Base-by-base conservation (phyloP, 192 early-diverging fungal genomes). In the Backusella mclennaniae region DNA sequence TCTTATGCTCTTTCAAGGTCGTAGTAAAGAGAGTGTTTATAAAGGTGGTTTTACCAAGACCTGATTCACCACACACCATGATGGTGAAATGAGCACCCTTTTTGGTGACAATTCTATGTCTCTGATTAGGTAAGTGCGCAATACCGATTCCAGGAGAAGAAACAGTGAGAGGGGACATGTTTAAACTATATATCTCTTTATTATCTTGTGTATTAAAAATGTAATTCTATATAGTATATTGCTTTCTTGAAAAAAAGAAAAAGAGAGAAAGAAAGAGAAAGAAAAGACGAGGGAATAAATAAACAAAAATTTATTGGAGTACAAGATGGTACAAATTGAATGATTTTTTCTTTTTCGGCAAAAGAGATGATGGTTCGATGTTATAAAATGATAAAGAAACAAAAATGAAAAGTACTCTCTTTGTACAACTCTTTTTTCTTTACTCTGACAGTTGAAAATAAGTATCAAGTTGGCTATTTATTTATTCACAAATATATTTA, bases 21-120 rank as follows among this genome's bases (percentile, higher is more conserved):
- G 94, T 90, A 69, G 94, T 93, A 80, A 98, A 99, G 68, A 99
- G 81, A 53, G 97, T 99, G 89, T 99, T 99, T 88, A 98, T 93
- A 66, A 98, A 88, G n/a, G 97, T 99, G 21, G 94, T 93, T 88
- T 99, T 99, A 67, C 97, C 97, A 31, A 98, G 87, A 56, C 97
- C 97, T 29, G 96, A 94, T 77, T 96, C 95, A 44, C 93, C 97
- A 73, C 98, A 96, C 15, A 97, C 93, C 96, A 99, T 98, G 81
- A 98, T 71, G 49, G 96, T 98, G 81, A 99, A 98, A 78, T 93
- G 90, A 85, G 97, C 96, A 12, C 96, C 96, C 59, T 92, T 87
- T 85, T 98, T 96, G 52, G 96, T 87, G 14, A 94, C 92, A 84
- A 95, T 95, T 82, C 90, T 89, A 76, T 98, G 95, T 68, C 95